Base-by-base conservation (phyloP, 2,329 filamentous ascomycete species). In the Aspergillus hiratsukae region DNA sequence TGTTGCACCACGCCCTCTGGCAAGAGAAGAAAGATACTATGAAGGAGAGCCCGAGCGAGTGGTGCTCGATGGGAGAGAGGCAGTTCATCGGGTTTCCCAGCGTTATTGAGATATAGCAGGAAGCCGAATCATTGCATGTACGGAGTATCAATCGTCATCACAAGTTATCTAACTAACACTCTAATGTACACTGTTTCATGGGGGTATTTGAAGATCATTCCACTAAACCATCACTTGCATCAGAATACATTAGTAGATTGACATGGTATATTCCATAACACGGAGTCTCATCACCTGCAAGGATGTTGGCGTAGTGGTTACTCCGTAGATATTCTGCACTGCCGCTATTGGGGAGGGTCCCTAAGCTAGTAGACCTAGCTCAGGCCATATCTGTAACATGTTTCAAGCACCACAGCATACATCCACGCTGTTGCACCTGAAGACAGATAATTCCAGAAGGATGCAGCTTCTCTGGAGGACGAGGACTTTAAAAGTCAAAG, bases 21-120 rank as follows among this genome's bases (percentile, higher is more conserved):
- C 64, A 21, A 64, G 71, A 49, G 72, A 72, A 37, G 67, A 72
- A 54, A 66, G 68, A 49, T 76, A 72, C 51, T 75, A 73, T 60
- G 71, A 72, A 29, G 68, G 72, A 21, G 73, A 71, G 19, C 64
- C 66, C n/a, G 64, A 66, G 31, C 69, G 66, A 51, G 55, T 72
- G 46, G 62, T 64, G 28, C 58, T 71, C 27, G 71, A 74, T 29
- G 68, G 64, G 21, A 61, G 66, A 28, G 67, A 72, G 53, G 55
- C 66, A 41, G 64, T 71, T 51, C 73, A 68, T 55, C 68, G 70
- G 50, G 66, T 65, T 31, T 58, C 69, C 52, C 68, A 67, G 58
- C 69, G 69, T 54, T 76, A 75, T 54, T 70, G 65, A 67, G 50
- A 48, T 49, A 54, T 17, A 41, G 5, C 37, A 10, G 19, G n/a